Evolutionary conservation across 345 rosid genomes (phyloP), one percentile per base, ranked within the genome.

Genomic region (Camelina laxa): DNA sequence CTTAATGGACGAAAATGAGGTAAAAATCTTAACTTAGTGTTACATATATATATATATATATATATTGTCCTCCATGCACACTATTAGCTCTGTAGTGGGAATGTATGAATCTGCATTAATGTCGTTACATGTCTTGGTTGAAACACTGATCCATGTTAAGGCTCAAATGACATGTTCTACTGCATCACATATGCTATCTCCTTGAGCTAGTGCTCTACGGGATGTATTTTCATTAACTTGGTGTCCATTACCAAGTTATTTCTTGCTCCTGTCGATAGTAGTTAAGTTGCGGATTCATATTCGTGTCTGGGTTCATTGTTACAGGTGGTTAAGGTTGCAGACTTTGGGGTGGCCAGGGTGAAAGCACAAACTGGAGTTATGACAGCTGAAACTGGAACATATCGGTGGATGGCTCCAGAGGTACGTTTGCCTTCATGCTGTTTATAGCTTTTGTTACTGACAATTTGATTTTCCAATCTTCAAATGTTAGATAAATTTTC

Each of bases 321-420:
- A 42, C 84, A 95, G 99, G 93, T 92, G 60, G 93, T 91, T 22
- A 95, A 95, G 85, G 99, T 95, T 71, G 99, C 97, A 73, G 97
- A 95, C 86, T 95, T 95, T 85, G 97, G 99, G 54, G 97, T 94
- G 76, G 97, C 99, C 30, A 86, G 97, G 80, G 99, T 90, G 74
- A 85, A 90, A 86, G 81, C 88, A 74, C 96, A 91, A 69, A 76
- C 97, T 62, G 99, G 97, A 70, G 96, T 95, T n/a, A 95, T 95
- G 99, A 95, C 98, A 14, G 97, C 99, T 50, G 99, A 95, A 89
- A 95, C 99, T 38, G 99, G 99, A 84, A 92, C 99, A n/a, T 91
- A 91, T 65, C 80, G 97, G 54, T 95, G 99, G 99, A 95, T 92
- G 99, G 97, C 99, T 82, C 99, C 99, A 19, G 97, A 95, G 99